Evolutionary conservation across 352 stramenopile genomes (phyloP), one percentile per base, ranked within the genome.

Genomic region (Globisporangium echinulatum): DNA sequence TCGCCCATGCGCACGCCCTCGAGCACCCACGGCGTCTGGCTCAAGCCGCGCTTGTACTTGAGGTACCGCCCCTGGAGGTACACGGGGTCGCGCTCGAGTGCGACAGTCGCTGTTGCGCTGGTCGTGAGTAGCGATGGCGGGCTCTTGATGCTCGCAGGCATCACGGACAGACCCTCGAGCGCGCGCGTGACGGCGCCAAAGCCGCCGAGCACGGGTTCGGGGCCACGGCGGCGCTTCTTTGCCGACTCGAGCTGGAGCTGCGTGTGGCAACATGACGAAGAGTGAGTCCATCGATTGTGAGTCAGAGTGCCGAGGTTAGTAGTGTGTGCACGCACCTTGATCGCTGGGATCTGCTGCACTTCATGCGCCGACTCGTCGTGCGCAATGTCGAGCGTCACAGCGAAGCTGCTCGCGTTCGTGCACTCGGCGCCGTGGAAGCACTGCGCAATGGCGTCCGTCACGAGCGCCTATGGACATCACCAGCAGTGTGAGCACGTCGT

Each of bases 1-100:
- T 93, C 85, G 43, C 85, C 88, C 68, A 96, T 89, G 43, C 87
- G 80, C 49, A 83, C 63, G 17, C 86, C 88, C 25, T 97, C 88
- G 15, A 97, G 66, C 50, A 95, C 74, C 92, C 92, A 98, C 11
- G 88, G 88, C 39, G 87, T 96, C 68, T 98, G 92, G 60, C 85
- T 96, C 50, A 97, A 63, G 4, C 88, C 89, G 14, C 92, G 84
- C 63, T 88, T 73, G 58, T 89, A 90, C 69, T 98, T 98, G 52
- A 93, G 74, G 75, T 98, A 98, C 14, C 88, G 76, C 2, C 91
- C 91, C 39, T 90, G 79, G 39, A 98, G 61, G 63, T 94, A 97
- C 19, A 97, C 75, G 2, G 90, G 79, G 40, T 93, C 86, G 17
- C 86, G 86, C 57, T 92, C 79, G 13, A 94, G 66, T 33, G 69